Percentiles rank a stretch among this genome's conserved stretches.
phyloP scores from a whole-genome alignment of 2,329 filamentous ascomycete species.

The Cladophialophora yegresii region DNA sequence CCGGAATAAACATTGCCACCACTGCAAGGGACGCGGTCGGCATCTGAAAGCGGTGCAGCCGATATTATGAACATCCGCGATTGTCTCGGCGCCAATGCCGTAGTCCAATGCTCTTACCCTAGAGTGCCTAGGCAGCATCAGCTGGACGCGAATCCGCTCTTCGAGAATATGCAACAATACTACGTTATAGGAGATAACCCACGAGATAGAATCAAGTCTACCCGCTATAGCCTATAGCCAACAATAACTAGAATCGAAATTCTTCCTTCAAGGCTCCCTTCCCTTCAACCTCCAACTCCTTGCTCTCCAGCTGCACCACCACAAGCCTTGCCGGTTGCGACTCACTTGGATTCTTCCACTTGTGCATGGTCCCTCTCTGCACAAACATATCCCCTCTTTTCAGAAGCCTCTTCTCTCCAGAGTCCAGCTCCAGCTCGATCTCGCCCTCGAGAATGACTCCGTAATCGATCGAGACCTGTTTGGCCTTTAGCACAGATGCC shows the following conservation, averaged over 20 bases:
- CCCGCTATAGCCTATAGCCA: not conserved
- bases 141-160: not conserved
- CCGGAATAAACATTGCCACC: not conserved
- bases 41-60: not conserved
- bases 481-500: not conserved
- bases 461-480: constrained; percentile 51
- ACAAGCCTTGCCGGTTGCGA: constrained; percentile 30
- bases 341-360: constrained; percentile 44
- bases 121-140: too few species aligned
- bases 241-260: constrained; percentile 4
- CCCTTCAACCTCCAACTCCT: constrained; percentile 22
- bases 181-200: not conserved
- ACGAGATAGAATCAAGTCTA: too few species aligned
- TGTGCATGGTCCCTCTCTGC: constrained; percentile 32
- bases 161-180: not conserved
- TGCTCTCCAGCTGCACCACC: constrained; percentile 30
- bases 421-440: constrained; percentile 55
- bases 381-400: constrained; percentile 48
- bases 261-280: constrained; percentile 24
- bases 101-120: not conserved
- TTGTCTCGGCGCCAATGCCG: not conserved
- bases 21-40: constrained; percentile 1
- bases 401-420: constrained; percentile 52
- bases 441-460: constrained; percentile 58
- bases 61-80: not conserved